Base-by-base conservation (phyloP, 495 filamentous ascomycete species). In the Corynascus novoguineensis region DNA sequence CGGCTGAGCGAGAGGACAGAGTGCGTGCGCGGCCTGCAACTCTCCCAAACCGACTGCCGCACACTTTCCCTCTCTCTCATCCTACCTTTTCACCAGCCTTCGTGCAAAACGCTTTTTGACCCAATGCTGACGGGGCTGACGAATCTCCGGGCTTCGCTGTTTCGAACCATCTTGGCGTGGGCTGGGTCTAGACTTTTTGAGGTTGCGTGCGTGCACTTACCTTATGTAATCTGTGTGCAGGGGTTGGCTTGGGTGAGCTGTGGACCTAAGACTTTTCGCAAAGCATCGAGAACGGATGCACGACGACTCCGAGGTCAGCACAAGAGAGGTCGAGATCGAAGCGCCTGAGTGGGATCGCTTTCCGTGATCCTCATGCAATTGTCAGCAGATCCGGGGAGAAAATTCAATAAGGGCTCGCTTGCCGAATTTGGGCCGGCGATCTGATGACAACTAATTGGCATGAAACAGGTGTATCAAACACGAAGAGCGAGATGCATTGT, bases 211-310 rank as follows among this genome's bases (percentile, higher is more conserved):
- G 9, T 11, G 15, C 38, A 10, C 19, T 15, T 15, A n/a, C 15
- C 37, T 46, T 46, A 46, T 14, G 42, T 46, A 46, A 46, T 46
- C 42, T 22, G 42, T 46, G 24, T 46, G 12, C 14, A 27, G 42
- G 42, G 24, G 40, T 21, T 10, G 21, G 12, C 6, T 5, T 32
- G 31, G 11, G 35, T 38, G 35, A 4, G 14, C 0, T n/a, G n/a
- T n/a, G n/a, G n/a, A n/a, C n/a, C 35, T 15, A 38, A 38, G 17
- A 14, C 41, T 45, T n/a, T 2, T 10, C 4, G 19, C 17, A 24
- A 40, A 12, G 37, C 37, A 17, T 11, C 5, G 11, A 32, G 31
- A 32, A 32, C 31, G 6, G 31, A 32, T 32, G n/a, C n/a, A n/a
- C n/a, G n/a, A n/a, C n/a, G n/a, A n/a, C n/a, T n/a, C n/a, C n/a